phyloP scores from a whole-genome alignment of 768 basidiomycete species.

The Psilocybe azurescens region DNA sequence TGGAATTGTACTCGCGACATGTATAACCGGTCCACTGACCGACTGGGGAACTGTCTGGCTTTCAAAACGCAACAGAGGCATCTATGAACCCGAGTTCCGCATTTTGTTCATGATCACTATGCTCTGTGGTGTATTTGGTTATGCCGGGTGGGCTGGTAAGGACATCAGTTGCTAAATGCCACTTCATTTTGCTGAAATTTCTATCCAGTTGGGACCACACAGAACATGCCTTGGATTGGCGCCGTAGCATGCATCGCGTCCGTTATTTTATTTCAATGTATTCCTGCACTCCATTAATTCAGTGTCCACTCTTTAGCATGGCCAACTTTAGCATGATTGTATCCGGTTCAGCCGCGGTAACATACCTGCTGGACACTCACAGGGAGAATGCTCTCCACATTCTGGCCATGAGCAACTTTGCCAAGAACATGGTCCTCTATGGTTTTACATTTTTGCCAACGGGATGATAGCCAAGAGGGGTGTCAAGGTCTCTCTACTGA shows the following conservation, averaged over 20 bases:
- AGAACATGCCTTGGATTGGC: constrained; percentile 51
- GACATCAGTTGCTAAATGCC: neutral
- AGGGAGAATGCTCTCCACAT: constrained; percentile 44
- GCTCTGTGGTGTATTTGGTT: constrained; percentile 51
- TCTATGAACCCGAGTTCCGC: constrained; percentile 53
- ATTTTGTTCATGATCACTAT: constrained; percentile 46
- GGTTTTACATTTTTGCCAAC: constrained; percentile 48
- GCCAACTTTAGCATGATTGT: constrained; percentile 51
- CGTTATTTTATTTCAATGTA: constrained; percentile 5
- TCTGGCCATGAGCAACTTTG: constrained; percentile 47
- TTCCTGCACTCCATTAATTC: neutral
- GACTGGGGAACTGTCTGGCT: constrained; percentile 50
- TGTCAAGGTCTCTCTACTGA: constrained; percentile 43
- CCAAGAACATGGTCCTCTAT: constrained; percentile 51
- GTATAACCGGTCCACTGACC: constrained; percentile 42
- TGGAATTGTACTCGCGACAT: constrained; percentile 43
- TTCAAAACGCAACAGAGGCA: constrained; percentile 46
- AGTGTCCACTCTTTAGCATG: constrained; percentile 31
- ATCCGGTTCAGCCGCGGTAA: constrained; percentile 44
- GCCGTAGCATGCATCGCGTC: constrained; percentile 44
- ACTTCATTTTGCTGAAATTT: neutral
- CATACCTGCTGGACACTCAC: constrained; percentile 53
- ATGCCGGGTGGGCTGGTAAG: constrained; percentile 47
- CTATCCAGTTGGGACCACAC: constrained; percentile 37
- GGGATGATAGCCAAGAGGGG: constrained; percentile 43